Evolutionary conservation across 2,329 filamentous ascomycete species (phyloP).

Genomic region (Phyllosticta capitalensis): DNA sequence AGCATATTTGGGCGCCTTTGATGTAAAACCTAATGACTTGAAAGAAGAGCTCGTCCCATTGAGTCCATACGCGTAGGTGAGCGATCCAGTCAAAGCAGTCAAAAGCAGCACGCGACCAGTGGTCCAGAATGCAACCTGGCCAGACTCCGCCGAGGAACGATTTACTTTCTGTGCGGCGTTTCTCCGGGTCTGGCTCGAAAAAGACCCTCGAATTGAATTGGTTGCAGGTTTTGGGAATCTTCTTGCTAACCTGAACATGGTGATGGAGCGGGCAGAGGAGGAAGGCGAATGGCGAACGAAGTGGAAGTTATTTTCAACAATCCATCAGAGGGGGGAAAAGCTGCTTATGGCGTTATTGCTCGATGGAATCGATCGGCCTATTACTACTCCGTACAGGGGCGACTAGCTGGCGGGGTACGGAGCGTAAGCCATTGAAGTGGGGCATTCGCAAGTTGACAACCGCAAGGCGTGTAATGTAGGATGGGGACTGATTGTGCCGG

Average conservation of each 20-base stretch:
- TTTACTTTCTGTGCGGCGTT: slow-evolving; percentile 19
- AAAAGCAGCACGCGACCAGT: slow-evolving; percentile 39
- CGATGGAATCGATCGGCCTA: not conserved
- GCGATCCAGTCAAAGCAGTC: slow-evolving; percentile 40
- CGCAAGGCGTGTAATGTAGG: not conserved
- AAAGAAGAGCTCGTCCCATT: slow-evolving; percentile 20
- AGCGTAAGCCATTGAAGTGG: not conserved
- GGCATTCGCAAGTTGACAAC: not conserved
- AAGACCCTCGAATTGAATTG: not conserved
- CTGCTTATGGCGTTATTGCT: not conserved
- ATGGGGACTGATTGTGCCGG: not conserved
- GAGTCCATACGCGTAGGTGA: slow-evolving; percentile 43
- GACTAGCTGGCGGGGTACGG: not conserved
- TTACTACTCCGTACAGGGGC: not conserved
- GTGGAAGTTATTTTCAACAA: not conserved
- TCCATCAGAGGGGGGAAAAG: not conserved
- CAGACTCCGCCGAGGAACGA: slow-evolving; percentile 14
- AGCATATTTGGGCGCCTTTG: slow-evolving; percentile 37
- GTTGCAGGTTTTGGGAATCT: not conserved
- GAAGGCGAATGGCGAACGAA: not conserved
- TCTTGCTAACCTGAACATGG: not conserved
- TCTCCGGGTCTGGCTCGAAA: slow-evolving; percentile 17
- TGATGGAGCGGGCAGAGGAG: not conserved
- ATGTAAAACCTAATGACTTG: not conserved
- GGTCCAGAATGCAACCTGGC: slow-evolving; percentile 35